Percentiles rank a stretch among this genome's conserved stretches.
Conservation (phyloP, 345 rosid genomes). For the Gynandropsis gynandra region DNA sequence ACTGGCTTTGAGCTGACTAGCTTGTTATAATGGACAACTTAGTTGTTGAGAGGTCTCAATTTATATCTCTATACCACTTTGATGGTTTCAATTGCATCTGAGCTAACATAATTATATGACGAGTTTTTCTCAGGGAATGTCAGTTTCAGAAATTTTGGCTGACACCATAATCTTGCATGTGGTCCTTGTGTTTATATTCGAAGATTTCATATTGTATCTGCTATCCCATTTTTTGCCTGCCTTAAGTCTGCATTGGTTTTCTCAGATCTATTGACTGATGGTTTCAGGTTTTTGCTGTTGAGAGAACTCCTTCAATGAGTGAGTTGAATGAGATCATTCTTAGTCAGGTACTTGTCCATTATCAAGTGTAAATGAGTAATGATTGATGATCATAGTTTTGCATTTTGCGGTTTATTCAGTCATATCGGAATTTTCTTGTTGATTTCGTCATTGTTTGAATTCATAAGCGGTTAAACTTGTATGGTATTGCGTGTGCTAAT, state of each 20-base stretch:
- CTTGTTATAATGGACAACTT: too few relatives aligned
- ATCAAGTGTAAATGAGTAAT: slow-evolving; percentile 13
- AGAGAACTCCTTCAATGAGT: slow-evolving; percentile 95
- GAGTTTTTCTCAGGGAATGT: too few relatives aligned
- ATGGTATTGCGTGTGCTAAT: slow-evolving; percentile 12
- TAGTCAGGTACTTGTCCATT: slow-evolving; percentile 55
- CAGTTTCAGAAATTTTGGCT: too few relatives aligned
- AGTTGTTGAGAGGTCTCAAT: too few relatives aligned
- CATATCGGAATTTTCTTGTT: neutral
- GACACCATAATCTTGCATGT: too few relatives aligned
- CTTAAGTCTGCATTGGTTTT: neutral
- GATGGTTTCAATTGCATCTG: too few relatives aligned
- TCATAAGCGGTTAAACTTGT: slow-evolving; percentile 1
- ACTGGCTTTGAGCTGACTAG: too few relatives aligned
- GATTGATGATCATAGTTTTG: slow-evolving; percentile 1
- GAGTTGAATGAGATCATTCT: slow-evolving; percentile 87
- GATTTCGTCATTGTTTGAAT: slow-evolving; percentile 3
- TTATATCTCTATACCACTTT: too few relatives aligned
- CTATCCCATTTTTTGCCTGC: neutral
- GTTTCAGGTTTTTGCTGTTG: slow-evolving; percentile 80
- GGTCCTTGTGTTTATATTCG: neutral
- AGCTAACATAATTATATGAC: too few relatives aligned
- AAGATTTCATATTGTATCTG: neutral
- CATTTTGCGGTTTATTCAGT: neutral
- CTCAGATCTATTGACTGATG: neutral